phyloP scores from a whole-genome alignment of 495 filamentous ascomycete genomes.

The Penicillium canariense region DNA sequence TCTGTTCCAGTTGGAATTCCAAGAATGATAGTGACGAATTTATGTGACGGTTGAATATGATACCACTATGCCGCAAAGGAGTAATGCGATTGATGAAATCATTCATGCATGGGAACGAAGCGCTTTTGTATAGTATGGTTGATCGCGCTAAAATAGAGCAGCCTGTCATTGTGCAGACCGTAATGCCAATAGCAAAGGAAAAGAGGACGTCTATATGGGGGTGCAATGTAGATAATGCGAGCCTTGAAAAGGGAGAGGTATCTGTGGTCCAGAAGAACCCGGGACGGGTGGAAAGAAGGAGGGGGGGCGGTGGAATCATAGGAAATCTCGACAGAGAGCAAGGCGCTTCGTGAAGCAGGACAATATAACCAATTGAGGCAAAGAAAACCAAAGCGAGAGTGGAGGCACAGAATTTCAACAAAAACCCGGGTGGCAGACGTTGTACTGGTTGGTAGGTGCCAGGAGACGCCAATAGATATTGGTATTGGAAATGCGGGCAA shows the following conservation, averaged over 20 bases:
- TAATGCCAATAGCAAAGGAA: background rate
- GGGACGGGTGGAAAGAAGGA: slow-evolving; percentile 1
- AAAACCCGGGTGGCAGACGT: background rate
- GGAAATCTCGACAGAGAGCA: slow-evolving; percentile 10
- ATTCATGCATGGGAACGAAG: background rate
- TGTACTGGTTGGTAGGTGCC: background rate
- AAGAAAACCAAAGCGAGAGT: slow-evolving; percentile 3
- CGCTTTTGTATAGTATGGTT: background rate
- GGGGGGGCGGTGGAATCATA: background rate
- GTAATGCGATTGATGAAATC: background rate
- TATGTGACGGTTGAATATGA: background rate
- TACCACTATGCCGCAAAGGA: background rate
- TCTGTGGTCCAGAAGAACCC: background rate
- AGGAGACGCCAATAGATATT: background rate
- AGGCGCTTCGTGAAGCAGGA: slow-evolving; percentile 5
- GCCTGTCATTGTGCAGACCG: slow-evolving; percentile 2
- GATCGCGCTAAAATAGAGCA: background rate
- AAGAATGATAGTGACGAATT: background rate
- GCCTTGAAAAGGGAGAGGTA: slow-evolving; percentile 4
- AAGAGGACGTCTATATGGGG: slow-evolving; percentile 11
- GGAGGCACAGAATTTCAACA: background rate
- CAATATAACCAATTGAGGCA: slow-evolving; percentile 2
- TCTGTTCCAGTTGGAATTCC: background rate
- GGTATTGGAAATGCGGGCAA: slow-evolving; percentile 18
- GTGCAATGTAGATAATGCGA: background rate